phyloP scores from a whole-genome alignment of 345 rosid species.

The Brassica carinata region DNA sequence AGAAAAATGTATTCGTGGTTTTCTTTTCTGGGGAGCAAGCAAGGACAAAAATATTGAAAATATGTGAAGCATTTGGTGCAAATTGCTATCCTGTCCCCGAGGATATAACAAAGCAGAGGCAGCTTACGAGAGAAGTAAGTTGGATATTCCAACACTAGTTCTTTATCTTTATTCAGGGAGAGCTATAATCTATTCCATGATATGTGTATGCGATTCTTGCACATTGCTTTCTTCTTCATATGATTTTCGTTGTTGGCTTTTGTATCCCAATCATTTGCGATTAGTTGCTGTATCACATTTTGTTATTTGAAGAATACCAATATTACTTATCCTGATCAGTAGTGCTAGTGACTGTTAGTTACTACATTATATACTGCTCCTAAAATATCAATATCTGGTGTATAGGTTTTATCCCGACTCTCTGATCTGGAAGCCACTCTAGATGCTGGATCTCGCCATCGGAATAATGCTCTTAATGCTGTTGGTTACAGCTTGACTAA shows the following conservation, averaged over 20 bases:
- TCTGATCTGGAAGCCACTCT: slow-evolving; percentile 93
- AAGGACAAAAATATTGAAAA: slow-evolving; percentile 75
- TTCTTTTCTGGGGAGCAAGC: slow-evolving; percentile 99
- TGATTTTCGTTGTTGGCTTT: slow-evolving; percentile 1
- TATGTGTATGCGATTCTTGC: neutral
- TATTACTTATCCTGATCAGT: slow-evolving; percentile 5
- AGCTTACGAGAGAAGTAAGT: slow-evolving; percentile 90
- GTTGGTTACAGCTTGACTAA: slow-evolving; percentile 68
- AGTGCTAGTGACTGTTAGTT: slow-evolving; percentile 15
- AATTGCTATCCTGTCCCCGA: slow-evolving; percentile 96
- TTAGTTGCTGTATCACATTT: slow-evolving; percentile 15
- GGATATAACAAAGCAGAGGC: slow-evolving; percentile 82
- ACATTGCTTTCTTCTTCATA: slow-evolving; percentile 11
- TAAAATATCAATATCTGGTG: slow-evolving; percentile 28
- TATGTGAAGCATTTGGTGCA: slow-evolving; percentile 97
- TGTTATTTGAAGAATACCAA: neutral
- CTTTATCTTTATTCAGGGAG: slow-evolving; percentile 1
- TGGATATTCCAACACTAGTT: slow-evolving; percentile 5
- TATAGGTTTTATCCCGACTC: slow-evolving; percentile 78
- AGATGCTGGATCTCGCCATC: slow-evolving; percentile 84
- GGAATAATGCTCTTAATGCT: slow-evolving; percentile 70
- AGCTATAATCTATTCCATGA: neutral
- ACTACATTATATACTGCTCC: slow-evolving; percentile 13
- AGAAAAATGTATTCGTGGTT: slow-evolving; percentile 83
- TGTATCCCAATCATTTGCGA: neutral